Evolutionary conservation across 495 filamentous ascomycete species (phyloP), one percentile per base, ranked within the genome.

Genomic region (Corynascus novoguineensis): DNA sequence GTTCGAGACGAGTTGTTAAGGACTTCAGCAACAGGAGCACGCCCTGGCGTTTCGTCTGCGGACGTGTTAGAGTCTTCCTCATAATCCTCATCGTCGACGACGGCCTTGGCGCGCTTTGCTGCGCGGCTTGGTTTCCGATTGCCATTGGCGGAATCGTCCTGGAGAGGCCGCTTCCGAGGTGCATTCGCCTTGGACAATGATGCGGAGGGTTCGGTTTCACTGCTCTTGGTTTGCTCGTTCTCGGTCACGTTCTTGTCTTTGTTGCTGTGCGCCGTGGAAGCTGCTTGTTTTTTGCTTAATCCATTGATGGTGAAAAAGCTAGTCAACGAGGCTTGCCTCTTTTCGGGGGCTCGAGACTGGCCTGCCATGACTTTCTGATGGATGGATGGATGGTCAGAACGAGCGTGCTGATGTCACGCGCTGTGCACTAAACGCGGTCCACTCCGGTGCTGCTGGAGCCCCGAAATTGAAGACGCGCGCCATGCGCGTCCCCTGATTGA

Each of bases 241-340:
- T 32, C 21, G 7, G 19, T 19, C 12, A 9, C 15, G 28, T 27
- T 22, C 44, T 41, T 57, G 45, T 29, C 25, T 25, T 6, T 42
- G 53, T 38, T 34, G 47, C 31, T 40, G 61, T 7, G 52, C 60
- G 55, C 29, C 15, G 31, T 8, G 27, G 19, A 53, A 57, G 50
- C 51, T 15, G 54, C 57, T 45, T 10, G 45, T 45, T 50, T 60
- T 58, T 63, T 59, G 47, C 52, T 64, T 53, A 64, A 48, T 40
- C 64, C 68, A 66, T 69, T 69, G 60, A 69, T 34, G 4, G 82
- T 82, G 69, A 96, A 96, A 74, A 96, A 96, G 68, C 81, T 92
- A 1, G 89, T 90, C 49, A 96, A 85, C 5, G 87, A 87, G 56
- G 86, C 81, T 66, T 96, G 90, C 64, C 86, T 89, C 70, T 86